Base-by-base conservation (phyloP, 805 yeast genomes). In the Sungouiozyma ichnusensis region DNA sequence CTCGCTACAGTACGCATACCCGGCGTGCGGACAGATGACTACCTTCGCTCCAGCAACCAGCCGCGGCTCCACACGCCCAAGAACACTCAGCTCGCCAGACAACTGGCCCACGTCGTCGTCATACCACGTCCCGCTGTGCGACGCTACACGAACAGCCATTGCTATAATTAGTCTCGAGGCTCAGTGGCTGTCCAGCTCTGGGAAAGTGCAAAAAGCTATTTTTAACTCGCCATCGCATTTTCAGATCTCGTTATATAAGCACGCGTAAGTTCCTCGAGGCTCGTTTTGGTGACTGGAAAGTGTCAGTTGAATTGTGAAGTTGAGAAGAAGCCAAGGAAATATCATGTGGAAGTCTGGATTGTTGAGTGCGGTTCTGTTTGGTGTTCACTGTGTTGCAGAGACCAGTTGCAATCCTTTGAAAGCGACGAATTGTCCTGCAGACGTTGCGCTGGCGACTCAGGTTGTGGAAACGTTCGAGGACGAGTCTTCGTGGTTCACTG, bases 51-150 rank as follows among this genome's bases (percentile, higher is more conserved):
- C 29, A 3, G 34, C 17, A 11, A 38, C 29, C 6, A 42, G 42
- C 15, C 15, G 3, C 3, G 4, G 11, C 15, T 35, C 7, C 6
- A 24, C 29, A 11, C 9, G 6, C 2, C 69, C 69, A 2, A 51
- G 42, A 2, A 66, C 51, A 9, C 47, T 42, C 15, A 33, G 16
- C 18, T 15, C 11, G 6, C 35, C 16, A 7, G 35, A 33, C 35
- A 15, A 8, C n/a, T 16, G 8, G 8, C n/a, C 35, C 7, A 33
- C 17, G 18, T 33, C 35, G 29, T 24, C 29, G 11, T 11, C 11
- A 11, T 24, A 24, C 98, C 98, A 90, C 2, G 87, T 62, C 2
- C 97, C 97, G 2, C 96, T 81, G 60, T 90, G 97, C 2, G 94
- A 72, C 1, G 95, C 94, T 3, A 79, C 74, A 41, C 87, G 65